Evolutionary conservation across 345 rosid genomes (phyloP), one percentile per base, ranked within the genome.

Genomic region (Conringia planisiliqua): DNA sequence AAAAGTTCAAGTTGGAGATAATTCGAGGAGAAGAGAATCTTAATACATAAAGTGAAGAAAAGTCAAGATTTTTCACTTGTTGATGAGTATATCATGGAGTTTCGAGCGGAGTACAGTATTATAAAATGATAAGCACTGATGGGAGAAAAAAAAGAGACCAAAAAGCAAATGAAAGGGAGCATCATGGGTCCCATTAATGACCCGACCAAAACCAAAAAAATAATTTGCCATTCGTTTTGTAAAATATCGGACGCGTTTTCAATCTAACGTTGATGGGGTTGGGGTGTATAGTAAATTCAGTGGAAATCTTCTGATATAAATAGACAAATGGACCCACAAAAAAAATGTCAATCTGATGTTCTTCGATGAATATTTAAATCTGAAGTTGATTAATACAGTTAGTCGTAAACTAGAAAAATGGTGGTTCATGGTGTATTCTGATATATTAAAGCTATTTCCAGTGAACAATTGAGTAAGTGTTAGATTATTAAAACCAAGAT

Each of bases 11-110:
- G 9, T 43, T 43, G 33, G 56, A 42, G 55, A 57, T 44, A 46
- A 44, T 10, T 35, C 9, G 16, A 59, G n/a, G 0, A 16, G 5
- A 32, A 4, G 27, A 22, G 38, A 71, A 71, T 71, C 59, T 71
- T 47, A 47, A 3, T 35, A 24, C 38, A 7, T 32, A 7, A 32
- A 32, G 24, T 20, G 57, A 58, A 35, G 26, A 70, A 33, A 59
- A 46, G 74, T 70, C 66, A 70, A 70, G 12, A 58, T 32, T 67
- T 67, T 24, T 40, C 36, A 70, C 57, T 22, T 22, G 26, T 58
- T 43, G 46, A 14, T 2, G 30, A 29, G 74, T 55, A 43, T 52
- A 70, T 43, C 65, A 32, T 56, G 0, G 55, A 24, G 17, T 57
- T 18, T 30, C 73, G 65, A 48, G 54, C n/a, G 9, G 18, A 69